Evolutionary conservation across 768 basidiomycete genomes (phyloP).

Genomic region (Hypholoma fasciculare): DNA sequence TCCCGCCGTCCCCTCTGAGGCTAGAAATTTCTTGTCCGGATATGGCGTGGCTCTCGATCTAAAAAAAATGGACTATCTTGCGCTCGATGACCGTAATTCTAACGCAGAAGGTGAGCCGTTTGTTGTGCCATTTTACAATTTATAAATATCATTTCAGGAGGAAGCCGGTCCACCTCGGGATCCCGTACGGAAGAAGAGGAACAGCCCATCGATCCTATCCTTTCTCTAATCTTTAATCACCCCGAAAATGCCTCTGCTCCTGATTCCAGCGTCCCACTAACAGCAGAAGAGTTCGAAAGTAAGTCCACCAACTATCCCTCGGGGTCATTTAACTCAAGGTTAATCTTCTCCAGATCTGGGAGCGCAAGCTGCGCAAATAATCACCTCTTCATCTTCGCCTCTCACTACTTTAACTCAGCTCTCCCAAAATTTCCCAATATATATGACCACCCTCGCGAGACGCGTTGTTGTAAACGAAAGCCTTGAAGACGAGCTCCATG

Average conservation of each 20-base stretch:
- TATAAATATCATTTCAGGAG: slow-evolving; percentile 1
- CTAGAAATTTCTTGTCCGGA: slow-evolving; percentile 65
- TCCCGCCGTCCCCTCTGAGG: slow-evolving; percentile 24
- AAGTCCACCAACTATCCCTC: background rate
- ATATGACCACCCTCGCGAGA: slow-evolving; percentile 72
- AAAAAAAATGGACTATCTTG: slow-evolving; percentile 97
- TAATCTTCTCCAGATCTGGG: slow-evolving; percentile 53
- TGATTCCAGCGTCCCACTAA: slow-evolving; percentile 42
- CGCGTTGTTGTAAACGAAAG: slow-evolving; percentile 55
- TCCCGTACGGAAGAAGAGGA: slow-evolving; percentile 26
- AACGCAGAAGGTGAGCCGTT: slow-evolving; percentile 19
- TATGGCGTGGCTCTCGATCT: slow-evolving; percentile 92
- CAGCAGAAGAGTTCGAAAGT: slow-evolving; percentile 58
- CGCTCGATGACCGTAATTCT: slow-evolving; percentile 78
- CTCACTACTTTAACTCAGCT: slow-evolving; percentile 64
- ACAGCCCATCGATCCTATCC: slow-evolving; percentile 30
- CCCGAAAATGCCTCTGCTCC: slow-evolving; percentile 39
- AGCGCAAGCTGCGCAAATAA: slow-evolving; percentile 71
- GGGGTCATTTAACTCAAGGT: no score
- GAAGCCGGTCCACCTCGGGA: background rate
- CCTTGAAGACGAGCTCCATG: slow-evolving; percentile 54
- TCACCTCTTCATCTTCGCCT: slow-evolving; percentile 57
- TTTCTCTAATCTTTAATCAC: slow-evolving; percentile 38
- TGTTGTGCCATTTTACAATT: background rate
- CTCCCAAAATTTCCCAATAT: slow-evolving; percentile 88